These are phyloP conservation scores for Penicillium sp. DNA, from an alignment of 2,329 filamentous ascomycete species.

Conservation along the genomic window DNA sequence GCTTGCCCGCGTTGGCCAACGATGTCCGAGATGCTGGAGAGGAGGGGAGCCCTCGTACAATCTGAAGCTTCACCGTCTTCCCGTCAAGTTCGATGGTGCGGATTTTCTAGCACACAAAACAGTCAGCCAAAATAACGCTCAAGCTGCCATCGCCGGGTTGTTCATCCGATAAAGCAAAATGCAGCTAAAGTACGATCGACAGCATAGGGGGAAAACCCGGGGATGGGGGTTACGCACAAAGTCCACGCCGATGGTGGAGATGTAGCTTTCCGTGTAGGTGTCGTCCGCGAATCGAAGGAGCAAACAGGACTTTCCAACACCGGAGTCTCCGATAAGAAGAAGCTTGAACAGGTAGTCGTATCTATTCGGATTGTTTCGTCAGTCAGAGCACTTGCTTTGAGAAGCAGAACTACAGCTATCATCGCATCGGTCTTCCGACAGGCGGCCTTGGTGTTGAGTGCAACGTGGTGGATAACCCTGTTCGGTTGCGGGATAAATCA, in stretches of 20 bases:
- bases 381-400: conserved; percentile 28
- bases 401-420: conserved; percentile 1
- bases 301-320: conserved; percentile 99
- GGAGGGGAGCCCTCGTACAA: conserved; percentile 64
- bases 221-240: conserved; percentile 70
- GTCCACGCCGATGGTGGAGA: conserved; percentile 99
- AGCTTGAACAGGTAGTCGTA: conserved; percentile 99
- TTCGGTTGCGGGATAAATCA: not conserved
- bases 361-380: conserved; percentile 59
- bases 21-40: not conserved
- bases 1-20: not conserved
- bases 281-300: conserved; percentile 97
- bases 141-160: not conserved
- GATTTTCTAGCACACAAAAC: conserved; percentile 76
- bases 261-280: conserved; percentile 99
- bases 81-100: conserved; percentile 98
- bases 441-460: not conserved
- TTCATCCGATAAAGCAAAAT: not conserved
- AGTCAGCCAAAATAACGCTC: conserved; percentile 23
- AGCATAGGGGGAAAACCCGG: not conserved
- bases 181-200: not conserved
- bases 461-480: not conserved
- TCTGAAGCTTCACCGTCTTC: conserved; percentile 99
- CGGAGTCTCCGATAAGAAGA: conserved; percentile 99
- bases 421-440: not conserved